Percentiles rank a stretch among this genome's conserved stretches.
These are phyloP conservation scores for Candida gigantensis DNA, from an alignment of 1,139 yeast genomes.

Conservation along the genomic window DNA sequence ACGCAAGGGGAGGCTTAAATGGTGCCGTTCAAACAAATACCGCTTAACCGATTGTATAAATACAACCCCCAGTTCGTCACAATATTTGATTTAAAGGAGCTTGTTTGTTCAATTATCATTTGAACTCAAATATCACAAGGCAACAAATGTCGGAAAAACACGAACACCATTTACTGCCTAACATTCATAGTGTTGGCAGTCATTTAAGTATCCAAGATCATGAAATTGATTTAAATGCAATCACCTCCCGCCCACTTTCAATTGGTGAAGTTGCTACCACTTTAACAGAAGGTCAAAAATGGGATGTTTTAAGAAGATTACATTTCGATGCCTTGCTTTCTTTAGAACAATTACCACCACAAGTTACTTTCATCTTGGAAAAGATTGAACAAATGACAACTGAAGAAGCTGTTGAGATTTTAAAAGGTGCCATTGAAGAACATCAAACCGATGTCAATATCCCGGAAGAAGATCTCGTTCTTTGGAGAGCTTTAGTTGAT, in stretches of 20 bases:
- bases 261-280: conserved; percentile 27
- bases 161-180: not conserved
- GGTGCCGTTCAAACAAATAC: too few species aligned
- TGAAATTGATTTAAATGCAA: conserved; percentile 22
- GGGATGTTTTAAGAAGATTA: conserved; percentile 27
- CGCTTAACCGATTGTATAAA: too few species aligned
- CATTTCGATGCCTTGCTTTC: conserved; percentile 27
- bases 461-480: conserved; percentile 12
- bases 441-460: conserved; percentile 25
- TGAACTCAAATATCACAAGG: not conserved
- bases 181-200: conserved; percentile 1
- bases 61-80: not conserved
- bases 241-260: conserved; percentile 23
- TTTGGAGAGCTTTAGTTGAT: conserved; percentile 7
- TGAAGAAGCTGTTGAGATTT: conserved; percentile 24
- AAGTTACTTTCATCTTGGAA: conserved; percentile 31
- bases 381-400: conserved; percentile 24
- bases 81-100: not conserved
- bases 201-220: conserved; percentile 14
- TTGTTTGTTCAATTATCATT: not conserved
- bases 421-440: conserved; percentile 20
- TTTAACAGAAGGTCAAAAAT: conserved; percentile 29
- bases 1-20: too few species aligned
- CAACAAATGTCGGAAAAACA: not conserved
- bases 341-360: conserved; percentile 29